Percentiles rank a stretch among this genome's conserved stretches.
phyloP scores from a whole-genome alignment of 495 filamentous ascomycete genomes.

The Melanomma pulvis-pyrius region DNA sequence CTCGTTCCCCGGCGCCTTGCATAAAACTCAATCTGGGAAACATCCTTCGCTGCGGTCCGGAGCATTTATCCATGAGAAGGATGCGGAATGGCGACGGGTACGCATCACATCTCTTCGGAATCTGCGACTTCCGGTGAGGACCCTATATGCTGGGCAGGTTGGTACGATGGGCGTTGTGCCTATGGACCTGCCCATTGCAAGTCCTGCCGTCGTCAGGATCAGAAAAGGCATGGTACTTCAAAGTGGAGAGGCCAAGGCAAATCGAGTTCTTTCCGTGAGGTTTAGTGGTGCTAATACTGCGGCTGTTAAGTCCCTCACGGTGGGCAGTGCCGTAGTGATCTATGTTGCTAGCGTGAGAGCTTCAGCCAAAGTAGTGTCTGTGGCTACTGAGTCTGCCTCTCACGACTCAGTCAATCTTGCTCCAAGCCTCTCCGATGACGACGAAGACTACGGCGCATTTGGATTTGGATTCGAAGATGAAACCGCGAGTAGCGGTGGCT shows the following conservation, averaged over 20 bases:
- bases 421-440: conserved; percentile 42
- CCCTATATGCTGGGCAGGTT: conserved; percentile 77
- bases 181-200: conserved; percentile 41
- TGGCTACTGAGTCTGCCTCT: conserved; percentile 46
- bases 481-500: conserved; percentile 22
- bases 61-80: conserved; percentile 45
- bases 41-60: conserved; percentile 1
- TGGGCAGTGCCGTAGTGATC: conserved; percentile 70
- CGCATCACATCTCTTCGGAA: conserved; percentile 84
- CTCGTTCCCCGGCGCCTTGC: conserved; percentile 46
- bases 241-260: conserved; percentile 56
- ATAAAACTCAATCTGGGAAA: conserved; percentile 5
- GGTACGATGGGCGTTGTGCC: conserved; percentile 84
- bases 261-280: conserved; percentile 56
- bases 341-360: conserved; percentile 89
- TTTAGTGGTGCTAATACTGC: conserved; percentile 33
- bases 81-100: conserved; percentile 71
- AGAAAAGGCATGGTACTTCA: conserved; percentile 85
- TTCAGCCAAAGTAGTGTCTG: conserved; percentile 67
- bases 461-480: conserved; percentile 38
- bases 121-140: conserved; percentile 79
- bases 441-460: conserved; percentile 52
- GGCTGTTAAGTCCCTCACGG: conserved; percentile 44
- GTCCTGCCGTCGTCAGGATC: conserved; percentile 53
- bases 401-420: conserved; percentile 34